Conservation (phyloP, 768 basidiomycete genomes). For the Lanmaoa pseudosensibilis region DNA sequence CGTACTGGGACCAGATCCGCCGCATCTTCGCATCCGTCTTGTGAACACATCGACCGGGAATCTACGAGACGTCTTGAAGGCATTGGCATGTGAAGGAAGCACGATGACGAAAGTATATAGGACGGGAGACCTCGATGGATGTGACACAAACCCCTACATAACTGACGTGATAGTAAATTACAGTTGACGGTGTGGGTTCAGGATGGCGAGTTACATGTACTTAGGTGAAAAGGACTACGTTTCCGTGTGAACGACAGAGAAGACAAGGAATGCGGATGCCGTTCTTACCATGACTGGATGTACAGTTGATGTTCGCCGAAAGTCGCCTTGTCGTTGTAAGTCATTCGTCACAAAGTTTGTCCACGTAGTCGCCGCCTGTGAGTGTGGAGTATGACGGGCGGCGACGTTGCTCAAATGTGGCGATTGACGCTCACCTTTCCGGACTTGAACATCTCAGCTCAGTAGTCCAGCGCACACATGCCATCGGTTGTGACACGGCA, state of each 20-base stretch:
- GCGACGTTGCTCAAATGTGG: background rate
- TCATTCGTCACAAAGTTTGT: slow-evolving; percentile 6
- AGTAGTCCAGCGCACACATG: background rate
- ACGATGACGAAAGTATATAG: slow-evolving; percentile 44
- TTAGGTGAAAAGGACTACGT: background rate
- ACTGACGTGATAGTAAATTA: slow-evolving; percentile 24
- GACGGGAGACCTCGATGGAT: slow-evolving; percentile 39
- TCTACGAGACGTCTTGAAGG: slow-evolving; percentile 37
- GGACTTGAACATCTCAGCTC: background rate
- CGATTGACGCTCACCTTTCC: background rate
- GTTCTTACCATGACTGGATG: background rate
- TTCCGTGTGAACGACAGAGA: slow-evolving; percentile 19
- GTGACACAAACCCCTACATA: slow-evolving; percentile 41
- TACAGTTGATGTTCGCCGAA: too few species aligned
- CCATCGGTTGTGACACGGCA: background rate
- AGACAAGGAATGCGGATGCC: slow-evolving; percentile 1
- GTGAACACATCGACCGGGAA: slow-evolving; percentile 13
- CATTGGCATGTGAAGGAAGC: slow-evolving; percentile 41
- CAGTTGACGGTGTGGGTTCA: background rate
- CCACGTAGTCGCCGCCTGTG: slow-evolving; percentile 16
- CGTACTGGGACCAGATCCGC: slow-evolving; percentile 47
- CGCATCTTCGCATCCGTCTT: slow-evolving; percentile 33
- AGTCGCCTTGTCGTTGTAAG: background rate
- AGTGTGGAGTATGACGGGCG: background rate
- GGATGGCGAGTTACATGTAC: slow-evolving; percentile 1